Evolutionary conservation across 1,139 yeast species (phyloP), one percentile per base, ranked within the genome.

Genomic region (Lodderomyces pseudojiufengensis): DNA sequence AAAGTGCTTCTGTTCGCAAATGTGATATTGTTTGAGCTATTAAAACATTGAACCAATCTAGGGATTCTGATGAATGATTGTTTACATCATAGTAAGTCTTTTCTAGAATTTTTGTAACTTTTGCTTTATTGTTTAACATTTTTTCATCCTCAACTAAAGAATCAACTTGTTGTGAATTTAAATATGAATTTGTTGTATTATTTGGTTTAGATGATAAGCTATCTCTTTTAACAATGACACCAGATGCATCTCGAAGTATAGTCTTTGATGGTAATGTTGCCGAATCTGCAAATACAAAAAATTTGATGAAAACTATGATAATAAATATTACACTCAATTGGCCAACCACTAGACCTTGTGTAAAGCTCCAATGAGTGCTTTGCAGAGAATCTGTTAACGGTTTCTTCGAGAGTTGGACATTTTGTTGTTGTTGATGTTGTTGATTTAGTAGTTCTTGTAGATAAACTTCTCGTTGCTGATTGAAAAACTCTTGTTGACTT

Each of bases 21-120:
- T 90, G 95, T 15, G 87, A 78, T 16, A 92, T 81, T 4, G 90
- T 82, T 55, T 94, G 97, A 0, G 97, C 98, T 15, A 92, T 75
- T 32, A 92, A 66, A 1, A 92, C 97, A 50, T 92, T 92, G 55
- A 92, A 87, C 98, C 99, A 92, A 57, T 92, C 98, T 38, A 92
- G 64, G 0, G 96, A 83, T 62, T 92, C 99, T 0, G 97, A 76
- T 3, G 82, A 69, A 56, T 94, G 98, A 16, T 80, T 80, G 30
- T 81, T 79, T 1, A 92, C 97, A 53, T 92, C 87, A 57, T 94
- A 94, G 54, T 87, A 88, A 0, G 97, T 88, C 52, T 88, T 90
- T 47, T 90, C 97, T 35, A 92, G 65, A 21, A 90, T 85, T 0
- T 80, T 48, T 50, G 51, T 37, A 5, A 57, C 47, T 29, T 50